phyloP scores from a whole-genome alignment of 106 monocot species.

The Allium fistulosum region DNA sequence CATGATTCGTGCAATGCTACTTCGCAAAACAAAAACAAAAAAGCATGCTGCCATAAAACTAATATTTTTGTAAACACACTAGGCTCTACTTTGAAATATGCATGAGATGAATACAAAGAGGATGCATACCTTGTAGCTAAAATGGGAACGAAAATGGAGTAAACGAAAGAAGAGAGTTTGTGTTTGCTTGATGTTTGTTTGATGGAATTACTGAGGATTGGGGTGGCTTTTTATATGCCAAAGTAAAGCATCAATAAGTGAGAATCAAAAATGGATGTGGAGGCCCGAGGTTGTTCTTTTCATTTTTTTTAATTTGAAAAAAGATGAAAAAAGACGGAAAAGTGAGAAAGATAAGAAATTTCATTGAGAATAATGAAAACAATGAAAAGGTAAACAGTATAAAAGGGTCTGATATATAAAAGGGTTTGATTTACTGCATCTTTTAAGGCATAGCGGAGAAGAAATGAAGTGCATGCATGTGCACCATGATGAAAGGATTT shows the following conservation, averaged over 20 bases:
- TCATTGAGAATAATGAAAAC: too few species aligned
- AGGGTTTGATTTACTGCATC: neutral
- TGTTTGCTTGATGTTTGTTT: conserved; percentile 10
- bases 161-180: neutral
- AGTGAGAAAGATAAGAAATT: too few species aligned
- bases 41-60: neutral
- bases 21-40: neutral
- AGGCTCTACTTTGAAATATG: neutral
- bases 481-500: conserved; percentile 15
- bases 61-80: neutral
- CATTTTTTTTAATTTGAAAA: neutral
- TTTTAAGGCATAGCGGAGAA: conserved; percentile 21
- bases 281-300: conserved; percentile 26
- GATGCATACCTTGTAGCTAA: neutral
- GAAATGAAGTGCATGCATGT: neutral
- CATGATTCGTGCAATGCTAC: neutral
- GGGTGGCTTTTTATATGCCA: conserved; percentile 32
- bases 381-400: too few species aligned
- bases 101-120: neutral
- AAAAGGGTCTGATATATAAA: too few species aligned
- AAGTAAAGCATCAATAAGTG: conserved; percentile 26
- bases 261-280: conserved; percentile 42
- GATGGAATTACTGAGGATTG: neutral
- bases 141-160: too few species aligned
- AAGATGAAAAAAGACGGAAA: neutral